Percentiles rank a stretch among this genome's conserved stretches.
These are phyloP conservation scores for Pterocarpus macrocarpus DNA, from an alignment of 306 rosid genomes.

Conservation along the genomic window DNA sequence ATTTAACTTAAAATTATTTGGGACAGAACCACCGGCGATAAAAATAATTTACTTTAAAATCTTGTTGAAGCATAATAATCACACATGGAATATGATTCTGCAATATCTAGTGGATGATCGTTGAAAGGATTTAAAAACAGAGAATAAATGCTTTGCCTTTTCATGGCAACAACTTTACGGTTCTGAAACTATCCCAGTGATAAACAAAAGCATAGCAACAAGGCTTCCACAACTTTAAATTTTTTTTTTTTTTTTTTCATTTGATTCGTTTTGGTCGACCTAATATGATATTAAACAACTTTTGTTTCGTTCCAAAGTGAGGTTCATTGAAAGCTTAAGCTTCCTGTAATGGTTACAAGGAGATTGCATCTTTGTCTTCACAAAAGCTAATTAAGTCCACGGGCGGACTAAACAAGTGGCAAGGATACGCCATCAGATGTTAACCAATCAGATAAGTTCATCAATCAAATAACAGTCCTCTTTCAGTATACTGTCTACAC, in stretches of 20 bases:
- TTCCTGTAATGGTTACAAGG: constrained; percentile 5
- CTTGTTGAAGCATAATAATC: neutral
- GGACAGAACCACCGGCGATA: constrained; percentile 9
- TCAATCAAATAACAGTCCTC: neutral
- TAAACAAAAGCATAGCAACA: constrained; percentile 6
- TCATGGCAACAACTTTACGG: constrained; percentile 38
- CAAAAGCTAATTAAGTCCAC: constrained; percentile 46
- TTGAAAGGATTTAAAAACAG: constrained; percentile 36
- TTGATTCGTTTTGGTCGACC: neutral
- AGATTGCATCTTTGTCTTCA: constrained; percentile 40
- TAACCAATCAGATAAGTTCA: constrained; percentile 18
- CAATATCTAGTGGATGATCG: constrained; percentile 52
- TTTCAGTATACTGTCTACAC: neutral
- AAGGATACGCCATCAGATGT: constrained; percentile 15
- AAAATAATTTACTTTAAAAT: constrained; percentile 27
- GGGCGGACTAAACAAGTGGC: constrained; percentile 38
- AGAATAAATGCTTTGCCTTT: constrained; percentile 52
- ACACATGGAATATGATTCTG: constrained; percentile 51
- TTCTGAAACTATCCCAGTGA: constrained; percentile 27
- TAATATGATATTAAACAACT: neutral
- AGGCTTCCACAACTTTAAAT: constrained; percentile 38
- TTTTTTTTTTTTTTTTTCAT: neutral
- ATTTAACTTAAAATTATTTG: neutral
- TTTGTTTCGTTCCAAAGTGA: constrained; percentile 47
- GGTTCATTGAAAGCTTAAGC: constrained; percentile 17